Evolutionary conservation across 2,329 filamentous ascomycete genomes (phyloP), one percentile per base, ranked within the genome.

Genomic region (Cephalotrichum gorgonifer): DNA sequence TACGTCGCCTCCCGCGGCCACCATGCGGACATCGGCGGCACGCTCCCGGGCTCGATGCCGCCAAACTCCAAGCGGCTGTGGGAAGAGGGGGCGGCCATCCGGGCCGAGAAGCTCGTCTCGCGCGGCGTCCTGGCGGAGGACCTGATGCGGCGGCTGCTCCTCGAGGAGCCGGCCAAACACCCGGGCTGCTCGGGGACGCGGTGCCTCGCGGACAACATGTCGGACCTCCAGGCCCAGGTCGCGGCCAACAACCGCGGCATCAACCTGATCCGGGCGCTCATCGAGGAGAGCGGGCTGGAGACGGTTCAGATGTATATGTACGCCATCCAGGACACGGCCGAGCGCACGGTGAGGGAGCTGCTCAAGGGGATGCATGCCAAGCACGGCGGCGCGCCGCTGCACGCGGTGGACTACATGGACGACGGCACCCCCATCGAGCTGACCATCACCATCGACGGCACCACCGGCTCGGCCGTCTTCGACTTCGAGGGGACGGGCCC

Each of bases 241-340:
- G 87, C 88, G 0, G 87, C 88, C 12, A 94, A 95, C 58, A 84
- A 88, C 57, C 89, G 89, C 56, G 88, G 88, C 8, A 91, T 91
- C 57, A 79, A 78, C 38, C 71, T 91, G 22, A 90, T 91, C 57
- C 78, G 76, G 49, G 73, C 75, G 0, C 69, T 90, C 3, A 88
- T 91, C 55, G 74, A 76, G 30, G 86, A 90, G 57, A 89, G 89
- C 57, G 81, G 83, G 27, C 80, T 87, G 53, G 71, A 81, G 4
- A 83, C 84, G 0, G 86, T 91, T 1, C 51, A 54, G 43, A 46
- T 49, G 12, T 54, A 54, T 47, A 54, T 54, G 54, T 47, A 51
- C 30, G 53, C 50, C 3, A 55, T 54, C 15, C 51, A 54, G 28
- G 46, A 49, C 45, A 53, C 49, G 1, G 54, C 54, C 6, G 53